Evolutionary conservation across 805 yeast species (phyloP).

Genomic region (Candida suzukii): DNA sequence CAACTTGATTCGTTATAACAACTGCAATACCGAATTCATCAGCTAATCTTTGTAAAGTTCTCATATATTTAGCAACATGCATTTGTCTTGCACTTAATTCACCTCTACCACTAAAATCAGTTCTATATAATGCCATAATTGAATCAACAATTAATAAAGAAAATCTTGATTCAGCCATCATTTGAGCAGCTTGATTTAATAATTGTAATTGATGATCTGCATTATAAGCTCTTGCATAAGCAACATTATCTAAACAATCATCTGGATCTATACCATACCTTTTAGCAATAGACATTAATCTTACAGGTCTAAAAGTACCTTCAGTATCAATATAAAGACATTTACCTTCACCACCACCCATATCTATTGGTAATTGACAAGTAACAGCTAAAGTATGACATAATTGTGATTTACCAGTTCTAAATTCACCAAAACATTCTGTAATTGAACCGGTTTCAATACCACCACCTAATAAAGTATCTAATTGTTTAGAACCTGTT

Average conservation of each 20-base stretch:
- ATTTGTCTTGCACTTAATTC: conserved; percentile 91
- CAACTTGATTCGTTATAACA: conserved; percentile 92
- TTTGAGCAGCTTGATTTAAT: conserved; percentile 81
- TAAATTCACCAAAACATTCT: conserved; percentile 93
- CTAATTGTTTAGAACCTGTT: conserved; percentile 92
- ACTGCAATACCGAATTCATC: conserved; percentile 98
- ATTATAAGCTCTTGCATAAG: conserved; percentile 94
- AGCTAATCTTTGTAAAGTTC: conserved; percentile 86
- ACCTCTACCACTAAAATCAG: conserved; percentile 93
- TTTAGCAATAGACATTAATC: conserved; percentile 84
- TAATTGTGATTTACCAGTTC: conserved; percentile 95
- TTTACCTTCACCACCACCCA: conserved; percentile 99
- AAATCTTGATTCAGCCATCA: conserved; percentile 95
- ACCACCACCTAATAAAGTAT: conserved; percentile 92
- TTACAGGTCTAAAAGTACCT: conserved; percentile 91
- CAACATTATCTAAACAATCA: conserved; percentile 94
- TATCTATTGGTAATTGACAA: conserved; percentile 90
- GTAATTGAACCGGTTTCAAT: conserved; percentile 96
- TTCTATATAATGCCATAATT: conserved; percentile 91
- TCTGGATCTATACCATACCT: conserved; percentile 88
- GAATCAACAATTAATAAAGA: conserved; percentile 91
- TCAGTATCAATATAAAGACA: conserved; percentile 95
- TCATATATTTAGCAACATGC: conserved; percentile 89
- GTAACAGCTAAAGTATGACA: conserved; percentile 97
- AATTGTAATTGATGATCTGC: conserved; percentile 93